These are phyloP conservation scores for Trypanosoma caninum DNA, from an alignment of 208 protist genomes.

Conservation along the genomic window DNA sequence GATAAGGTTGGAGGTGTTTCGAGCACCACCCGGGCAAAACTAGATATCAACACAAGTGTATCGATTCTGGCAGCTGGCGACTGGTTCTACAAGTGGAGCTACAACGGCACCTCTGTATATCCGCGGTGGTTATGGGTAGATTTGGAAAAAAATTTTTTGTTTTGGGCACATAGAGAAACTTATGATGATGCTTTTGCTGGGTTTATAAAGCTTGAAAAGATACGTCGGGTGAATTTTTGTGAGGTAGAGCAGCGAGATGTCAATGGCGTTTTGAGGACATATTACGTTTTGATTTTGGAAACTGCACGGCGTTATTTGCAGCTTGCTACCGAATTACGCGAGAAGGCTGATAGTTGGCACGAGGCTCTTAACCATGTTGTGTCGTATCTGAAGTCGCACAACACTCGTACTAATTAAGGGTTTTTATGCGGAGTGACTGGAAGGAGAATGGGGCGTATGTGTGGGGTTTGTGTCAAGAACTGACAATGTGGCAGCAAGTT, in stretches of 20 bases:
- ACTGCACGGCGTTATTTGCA: constrained; percentile 60
- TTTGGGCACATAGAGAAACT: constrained; percentile 74
- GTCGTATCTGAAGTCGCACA: constrained; percentile 45
- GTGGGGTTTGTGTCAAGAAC: too few species aligned
- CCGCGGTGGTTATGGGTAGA: constrained; percentile 81
- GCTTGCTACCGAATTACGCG: constrained; percentile 62
- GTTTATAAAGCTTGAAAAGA: constrained; percentile 55
- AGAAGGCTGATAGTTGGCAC: constrained; percentile 76
- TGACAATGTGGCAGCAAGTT: too few species aligned
- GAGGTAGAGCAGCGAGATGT: constrained; percentile 45
- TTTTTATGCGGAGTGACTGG: background rate
- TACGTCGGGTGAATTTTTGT: constrained; percentile 49
- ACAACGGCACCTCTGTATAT: constrained; percentile 37
- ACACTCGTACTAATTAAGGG: too few species aligned
- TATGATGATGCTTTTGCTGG: constrained; percentile 48
- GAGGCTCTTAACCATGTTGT: constrained; percentile 79
- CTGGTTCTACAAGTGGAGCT: constrained; percentile 86
- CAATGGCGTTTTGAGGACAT: constrained; percentile 51
- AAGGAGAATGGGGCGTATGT: background rate
- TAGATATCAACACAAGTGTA: constrained; percentile 65
- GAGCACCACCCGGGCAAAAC: constrained; percentile 43
- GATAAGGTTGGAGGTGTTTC: constrained; percentile 33
- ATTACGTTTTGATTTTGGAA: constrained; percentile 74
- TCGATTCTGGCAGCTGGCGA: constrained; percentile 61
- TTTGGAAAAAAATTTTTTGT: constrained; percentile 62